Base-by-base conservation (phyloP, 1,284 basidiomycete genomes). In the Sphaerobolus stellatus region DNA sequence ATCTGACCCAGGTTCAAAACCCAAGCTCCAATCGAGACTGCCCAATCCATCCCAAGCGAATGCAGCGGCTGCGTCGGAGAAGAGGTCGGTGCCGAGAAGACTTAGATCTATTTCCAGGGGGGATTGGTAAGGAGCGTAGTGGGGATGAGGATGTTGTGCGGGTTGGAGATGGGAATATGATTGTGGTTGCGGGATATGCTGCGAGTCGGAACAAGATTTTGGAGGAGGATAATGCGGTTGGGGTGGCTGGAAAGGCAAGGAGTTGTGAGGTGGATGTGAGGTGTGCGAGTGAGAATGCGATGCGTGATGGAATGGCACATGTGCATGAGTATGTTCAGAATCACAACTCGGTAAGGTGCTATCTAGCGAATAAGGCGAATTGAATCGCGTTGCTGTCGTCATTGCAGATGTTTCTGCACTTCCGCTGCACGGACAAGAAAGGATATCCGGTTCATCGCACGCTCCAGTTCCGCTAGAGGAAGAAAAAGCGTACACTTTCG, bases 11-110 rank as follows among this genome's bases (percentile, higher is more conserved):
- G n/a, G n/a, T n/a, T n/a, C n/a, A n/a, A n/a, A n/a, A n/a, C n/a
- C n/a, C n/a, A n/a, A n/a, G n/a, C 30, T 31, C 51, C 51, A 53
- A 48, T 53, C 44, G 9, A 47, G 28, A 6, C 46, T 38, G 1
- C 47, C 52, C 9, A 49, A 9, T 14, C 52, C 47, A 28, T 54
- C 52, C 52, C 52, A 54, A 14, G 52, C 40, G 22, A 49, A 49
- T 2, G 38, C 20, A 29, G 50, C 50, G 2, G 52, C 52, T 4
- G 52, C 25, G 22, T 54, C 52, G 1, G 46, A 49, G 24, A 54
- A 54, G 5, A 54, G 14, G 22, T 47, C 52, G 13, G 14, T 48
- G 6, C 52, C 45, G 18, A 54, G 18, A 5, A 54, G 18, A 34
- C 29, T 48, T 3, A 54, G 25, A 27, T 54, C 52, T 18, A 54